phyloP scores from a whole-genome alignment of 495 filamentous ascomycete species.

The Penicillium cataractarum region DNA sequence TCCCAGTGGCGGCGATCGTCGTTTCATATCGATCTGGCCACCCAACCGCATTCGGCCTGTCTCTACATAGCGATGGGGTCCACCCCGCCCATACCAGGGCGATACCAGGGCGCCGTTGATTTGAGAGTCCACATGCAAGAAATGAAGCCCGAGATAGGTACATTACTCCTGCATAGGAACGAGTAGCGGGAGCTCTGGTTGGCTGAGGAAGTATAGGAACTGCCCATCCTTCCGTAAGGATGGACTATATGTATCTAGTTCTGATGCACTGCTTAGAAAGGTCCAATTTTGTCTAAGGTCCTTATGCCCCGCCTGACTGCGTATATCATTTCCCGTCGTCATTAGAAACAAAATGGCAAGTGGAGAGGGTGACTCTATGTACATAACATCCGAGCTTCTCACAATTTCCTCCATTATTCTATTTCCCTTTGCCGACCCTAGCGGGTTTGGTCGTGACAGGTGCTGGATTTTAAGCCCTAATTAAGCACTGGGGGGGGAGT shows the following conservation, averaged over 20 bases:
- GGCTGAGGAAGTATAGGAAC: too few species aligned
- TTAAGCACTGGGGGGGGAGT: not conserved
- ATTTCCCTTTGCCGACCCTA: not conserved
- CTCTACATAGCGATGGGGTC: slow-evolving; percentile 16
- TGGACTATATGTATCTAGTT: too few species aligned
- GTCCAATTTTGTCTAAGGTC: too few species aligned
- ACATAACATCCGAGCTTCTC: too few species aligned
- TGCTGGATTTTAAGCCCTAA: not conserved
- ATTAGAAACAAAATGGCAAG: too few species aligned
- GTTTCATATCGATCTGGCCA: slow-evolving; percentile 25
- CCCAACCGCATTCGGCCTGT: slow-evolving; percentile 23
- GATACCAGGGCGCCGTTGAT: slow-evolving; percentile 14
- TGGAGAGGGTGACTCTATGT: too few species aligned
- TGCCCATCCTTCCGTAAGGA: too few species aligned
- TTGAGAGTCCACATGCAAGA: not conserved
- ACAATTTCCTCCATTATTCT: not conserved
- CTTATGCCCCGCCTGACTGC: too few species aligned
- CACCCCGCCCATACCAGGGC: slow-evolving; percentile 4
- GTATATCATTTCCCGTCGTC: too few species aligned
- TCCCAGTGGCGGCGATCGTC: slow-evolving; percentile 24
- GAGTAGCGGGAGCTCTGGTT: not conserved
- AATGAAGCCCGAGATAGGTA: slow-evolving; percentile 3
- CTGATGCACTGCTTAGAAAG: too few species aligned
- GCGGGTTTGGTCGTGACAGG: not conserved
- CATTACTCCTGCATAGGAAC: not conserved